Evolutionary conservation across 306 rosid species (phyloP).

Genomic region (Lathyrus tuberosus): DNA sequence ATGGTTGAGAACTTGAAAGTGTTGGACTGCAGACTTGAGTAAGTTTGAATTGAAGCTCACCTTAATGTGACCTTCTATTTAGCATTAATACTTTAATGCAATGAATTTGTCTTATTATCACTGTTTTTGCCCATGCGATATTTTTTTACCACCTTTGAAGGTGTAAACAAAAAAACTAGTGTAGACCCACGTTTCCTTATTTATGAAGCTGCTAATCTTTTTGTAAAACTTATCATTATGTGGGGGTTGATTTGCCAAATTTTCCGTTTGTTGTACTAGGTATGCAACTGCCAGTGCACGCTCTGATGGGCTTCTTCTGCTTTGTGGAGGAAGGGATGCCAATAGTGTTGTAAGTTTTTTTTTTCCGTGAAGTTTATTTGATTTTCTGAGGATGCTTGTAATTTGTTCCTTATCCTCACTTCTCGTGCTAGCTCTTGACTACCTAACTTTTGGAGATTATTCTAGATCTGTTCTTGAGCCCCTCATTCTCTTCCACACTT

Average conservation of each 20-base stretch:
- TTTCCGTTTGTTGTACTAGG: constrained; percentile 54
- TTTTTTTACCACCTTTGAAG: constrained; percentile 22
- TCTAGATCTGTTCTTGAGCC: background rate
- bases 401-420: constrained; percentile 29
- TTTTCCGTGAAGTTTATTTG: constrained; percentile 37
- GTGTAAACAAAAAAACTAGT: constrained; percentile 24
- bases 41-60: constrained; percentile 25
- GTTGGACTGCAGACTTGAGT: constrained; percentile 14
- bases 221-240: constrained; percentile 28
- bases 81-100: constrained; percentile 19
- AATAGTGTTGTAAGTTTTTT: constrained; percentile 82
- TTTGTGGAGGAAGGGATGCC: constrained; percentile 98
- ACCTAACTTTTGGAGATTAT: background rate
- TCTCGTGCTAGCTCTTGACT: background rate
- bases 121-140: constrained; percentile 21
- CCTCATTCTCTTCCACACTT: background rate
- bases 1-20: constrained; percentile 26
- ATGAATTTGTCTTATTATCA: constrained; percentile 19
- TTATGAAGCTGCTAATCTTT: constrained; percentile 27
- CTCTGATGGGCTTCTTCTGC: constrained; percentile 97
- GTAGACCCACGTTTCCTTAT: constrained; percentile 4
- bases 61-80: constrained; percentile 20
- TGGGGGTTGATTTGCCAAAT: constrained; percentile 25
- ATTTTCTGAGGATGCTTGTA: constrained; percentile 28
- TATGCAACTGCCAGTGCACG: constrained; percentile 99